Conservation (phyloP, 257 asterid genomes). For the Capsicum pubescens region DNA sequence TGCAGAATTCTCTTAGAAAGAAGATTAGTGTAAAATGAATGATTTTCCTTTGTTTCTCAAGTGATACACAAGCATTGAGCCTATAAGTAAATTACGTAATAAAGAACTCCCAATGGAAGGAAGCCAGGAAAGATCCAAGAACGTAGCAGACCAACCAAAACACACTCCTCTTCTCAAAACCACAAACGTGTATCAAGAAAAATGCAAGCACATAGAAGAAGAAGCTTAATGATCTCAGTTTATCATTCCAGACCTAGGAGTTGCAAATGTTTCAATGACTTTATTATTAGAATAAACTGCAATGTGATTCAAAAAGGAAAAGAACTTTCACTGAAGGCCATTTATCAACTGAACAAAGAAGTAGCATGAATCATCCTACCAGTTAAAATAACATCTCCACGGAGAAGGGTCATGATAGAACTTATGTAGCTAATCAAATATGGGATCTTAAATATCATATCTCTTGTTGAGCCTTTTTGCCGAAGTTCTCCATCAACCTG, state of each 20-base stretch:
- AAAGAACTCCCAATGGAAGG: background rate
- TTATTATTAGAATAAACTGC: background rate
- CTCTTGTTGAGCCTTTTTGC: conserved; percentile 86
- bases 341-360: conserved; percentile 10
- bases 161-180: background rate
- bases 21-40: background rate
- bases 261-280: background rate
- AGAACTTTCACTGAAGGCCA: conserved; percentile 3
- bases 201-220: background rate
- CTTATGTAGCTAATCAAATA: conserved; percentile 95
- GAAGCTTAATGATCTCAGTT: background rate
- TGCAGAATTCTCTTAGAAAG: background rate
- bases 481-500: conserved; percentile 94
- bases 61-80: background rate
- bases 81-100: background rate
- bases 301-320: background rate
- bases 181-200: background rate
- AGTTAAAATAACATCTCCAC: conserved; percentile 93
- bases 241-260: background rate
- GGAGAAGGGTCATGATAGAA: conserved; percentile 88
- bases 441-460: conserved; percentile 97
- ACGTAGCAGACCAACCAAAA: background rate
- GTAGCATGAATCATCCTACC: conserved; percentile 48
- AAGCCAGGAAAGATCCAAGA: background rate
- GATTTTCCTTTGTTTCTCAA: background rate